phyloP scores from a whole-genome alignment of 2,329 filamentous ascomycete genomes.

The Fusarium penzigii region DNA sequence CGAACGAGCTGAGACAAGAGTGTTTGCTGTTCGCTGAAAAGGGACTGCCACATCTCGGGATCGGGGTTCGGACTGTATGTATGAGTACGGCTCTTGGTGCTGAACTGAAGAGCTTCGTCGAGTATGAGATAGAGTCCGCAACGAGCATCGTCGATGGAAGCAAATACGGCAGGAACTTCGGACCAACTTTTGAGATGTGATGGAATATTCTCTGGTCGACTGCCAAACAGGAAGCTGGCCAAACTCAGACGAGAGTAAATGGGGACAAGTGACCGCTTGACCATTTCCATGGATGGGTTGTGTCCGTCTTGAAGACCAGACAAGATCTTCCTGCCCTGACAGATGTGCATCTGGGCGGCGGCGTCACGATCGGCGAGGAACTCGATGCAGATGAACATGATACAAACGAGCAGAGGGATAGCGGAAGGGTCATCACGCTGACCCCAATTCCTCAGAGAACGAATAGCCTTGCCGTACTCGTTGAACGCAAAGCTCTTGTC shows the following conservation, averaged over 20 bases:
- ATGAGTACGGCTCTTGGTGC: conserved; percentile 25
- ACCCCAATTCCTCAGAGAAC: conserved; percentile 40
- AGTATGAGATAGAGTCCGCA: conserved; percentile 39
- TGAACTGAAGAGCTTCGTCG: conserved; percentile 42
- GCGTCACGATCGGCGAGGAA: conserved; percentile 52
- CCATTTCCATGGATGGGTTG: conserved; percentile 37
- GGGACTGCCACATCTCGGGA: conserved; percentile 21
- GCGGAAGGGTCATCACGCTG: conserved; percentile 30
- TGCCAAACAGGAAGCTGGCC: conserved; percentile 43
- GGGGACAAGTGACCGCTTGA: conserved; percentile 43
- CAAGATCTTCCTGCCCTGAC: conserved; percentile 45
- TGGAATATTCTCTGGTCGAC: conserved; percentile 39
- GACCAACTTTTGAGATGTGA: conserved; percentile 33
- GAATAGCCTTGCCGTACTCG: conserved; percentile 52
- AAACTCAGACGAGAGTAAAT: conserved; percentile 46
- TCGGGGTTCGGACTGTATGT: conserved; percentile 30
- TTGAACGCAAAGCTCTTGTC: conserved; percentile 27
- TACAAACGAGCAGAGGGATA: conserved; percentile 45
- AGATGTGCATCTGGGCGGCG: conserved; percentile 46
- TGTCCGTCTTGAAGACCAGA: conserved; percentile 31
- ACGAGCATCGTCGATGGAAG: conserved; percentile 34
- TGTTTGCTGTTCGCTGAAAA: conserved; percentile 35
- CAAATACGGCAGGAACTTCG: conserved; percentile 36
- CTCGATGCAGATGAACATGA: conserved; percentile 56
- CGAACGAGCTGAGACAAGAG: conserved; percentile 31